Base-by-base conservation (phyloP, 75 land plant genomes). In the Selaginella moellendorffii region DNA sequence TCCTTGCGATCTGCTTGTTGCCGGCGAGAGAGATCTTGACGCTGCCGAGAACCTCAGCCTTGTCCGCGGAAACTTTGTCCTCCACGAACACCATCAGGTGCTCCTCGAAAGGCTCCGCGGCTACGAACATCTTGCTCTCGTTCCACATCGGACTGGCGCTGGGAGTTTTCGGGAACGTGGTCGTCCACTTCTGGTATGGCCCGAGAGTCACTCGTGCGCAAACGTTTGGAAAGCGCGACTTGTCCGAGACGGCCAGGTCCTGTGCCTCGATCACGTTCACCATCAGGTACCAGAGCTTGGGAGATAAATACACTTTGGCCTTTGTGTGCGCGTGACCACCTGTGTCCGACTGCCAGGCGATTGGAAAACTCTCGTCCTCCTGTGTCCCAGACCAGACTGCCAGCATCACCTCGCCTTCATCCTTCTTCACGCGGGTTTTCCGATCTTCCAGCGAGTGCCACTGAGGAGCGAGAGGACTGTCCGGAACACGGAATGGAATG, bases 371-470 rank as follows among this genome's bases (percentile, higher is more conserved):
- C 69, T 86, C 85, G 63, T 86, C 90, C 0, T 85, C 83, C 63
- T 86, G 85, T 1, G 90, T 82, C 8, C 90, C 90, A 63, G 71
- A 62, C 90, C 90, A 86, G 9, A 80, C 81, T 0, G 83, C 81
- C 19, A 86, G 75, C 90, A 86, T 62, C 1, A 86, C 18, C 65
- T 86, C 83, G n/a, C 85, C 89, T 27, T 28, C 75, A 5, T 36
- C 46, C 46, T 36, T 36, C 46, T 36, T 36, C 14, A 36, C 42
- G 29, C 27, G 69, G 52, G 58, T 75, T 24, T 76, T 70, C 68
- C 65, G 74, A 42, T 81, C 75, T 64, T 52, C 79, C 66, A 86
- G 42, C 56, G 53, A 54, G 72, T 82, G 77, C 90, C 90, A 86
- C 54, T 77, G 74, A 1, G 90, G 90, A 14, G 90, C 90, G 52